Evolutionary conservation across 805 yeast genomes (phyloP).

Genomic region (Torulaspora quercuum): DNA sequence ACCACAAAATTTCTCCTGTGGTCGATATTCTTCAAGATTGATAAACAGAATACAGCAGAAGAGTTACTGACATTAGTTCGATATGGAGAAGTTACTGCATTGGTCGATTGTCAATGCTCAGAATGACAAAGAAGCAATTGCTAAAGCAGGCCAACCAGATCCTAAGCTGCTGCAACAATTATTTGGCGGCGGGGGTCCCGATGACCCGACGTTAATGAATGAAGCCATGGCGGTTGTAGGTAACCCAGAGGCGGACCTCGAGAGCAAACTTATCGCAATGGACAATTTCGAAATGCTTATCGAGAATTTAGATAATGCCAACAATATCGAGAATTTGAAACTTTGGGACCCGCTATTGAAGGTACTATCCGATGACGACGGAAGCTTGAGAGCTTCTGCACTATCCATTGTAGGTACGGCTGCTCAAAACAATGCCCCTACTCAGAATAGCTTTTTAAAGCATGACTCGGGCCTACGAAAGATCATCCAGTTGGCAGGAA

Average conservation of each 20-base stretch:
- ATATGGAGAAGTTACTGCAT: slow-evolving; percentile 84
- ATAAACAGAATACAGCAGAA: too few species aligned
- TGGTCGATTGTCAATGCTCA: slow-evolving; percentile 86
- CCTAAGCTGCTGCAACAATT: slow-evolving; percentile 75
- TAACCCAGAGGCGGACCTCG: slow-evolving; percentile 56
- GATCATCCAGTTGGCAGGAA: slow-evolving; percentile 43
- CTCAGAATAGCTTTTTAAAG: slow-evolving; percentile 64
- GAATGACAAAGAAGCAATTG: slow-evolving; percentile 65
- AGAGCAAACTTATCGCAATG: slow-evolving; percentile 67
- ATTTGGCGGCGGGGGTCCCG: slow-evolving; percentile 69
- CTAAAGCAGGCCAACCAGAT: slow-evolving; percentile 65
- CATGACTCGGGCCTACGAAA: slow-evolving; percentile 47
- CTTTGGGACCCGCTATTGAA: slow-evolving; percentile 73
- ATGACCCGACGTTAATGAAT: slow-evolving; percentile 86
- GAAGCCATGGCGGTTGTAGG: slow-evolving; percentile 62
- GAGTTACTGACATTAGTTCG: not conserved
- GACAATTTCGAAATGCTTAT: slow-evolving; percentile 92
- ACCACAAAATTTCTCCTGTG: too few species aligned
- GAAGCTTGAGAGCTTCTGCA: slow-evolving; percentile 52
- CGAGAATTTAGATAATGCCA: slow-evolving; percentile 92
- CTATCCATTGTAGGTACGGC: slow-evolving; percentile 84
- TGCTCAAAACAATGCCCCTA: slow-evolving; percentile 79
- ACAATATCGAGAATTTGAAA: slow-evolving; percentile 77
- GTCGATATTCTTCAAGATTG: too few species aligned
- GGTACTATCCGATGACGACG: slow-evolving; percentile 45